Conservation (phyloP, 1,284 basidiomycete genomes). For the Pseudozyma pruni region DNA sequence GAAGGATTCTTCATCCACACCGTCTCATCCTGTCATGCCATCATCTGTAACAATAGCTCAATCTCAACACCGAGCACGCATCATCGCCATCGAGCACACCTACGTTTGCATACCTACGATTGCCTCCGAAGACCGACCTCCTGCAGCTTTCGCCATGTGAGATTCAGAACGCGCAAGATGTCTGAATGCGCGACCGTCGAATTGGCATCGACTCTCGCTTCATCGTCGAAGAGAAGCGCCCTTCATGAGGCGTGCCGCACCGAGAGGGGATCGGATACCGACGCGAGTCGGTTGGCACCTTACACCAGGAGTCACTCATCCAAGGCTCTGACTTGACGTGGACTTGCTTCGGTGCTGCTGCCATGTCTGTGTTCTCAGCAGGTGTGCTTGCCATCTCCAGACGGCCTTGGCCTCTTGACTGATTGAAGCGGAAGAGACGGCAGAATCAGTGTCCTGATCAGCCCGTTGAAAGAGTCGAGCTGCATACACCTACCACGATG, state of each 20-base stretch:
- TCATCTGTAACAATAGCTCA: conserved; percentile 32
- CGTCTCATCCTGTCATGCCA: not conserved
- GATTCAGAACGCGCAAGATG: conserved; percentile 5
- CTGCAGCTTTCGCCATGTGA: no score
- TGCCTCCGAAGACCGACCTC: no score
- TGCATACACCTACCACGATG: not conserved
- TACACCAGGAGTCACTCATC: conserved; percentile 1
- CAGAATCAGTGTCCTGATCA: not conserved
- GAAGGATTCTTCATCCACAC: not conserved
- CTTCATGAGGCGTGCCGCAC: conserved; percentile 7
- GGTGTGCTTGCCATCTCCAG: no score
- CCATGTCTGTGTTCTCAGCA: not conserved
- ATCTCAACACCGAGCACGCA: not conserved
- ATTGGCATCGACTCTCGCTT: not conserved
- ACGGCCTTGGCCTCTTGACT: not conserved
- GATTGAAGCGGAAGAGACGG: not conserved
- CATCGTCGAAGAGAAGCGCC: not conserved
- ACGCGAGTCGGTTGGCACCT: not conserved
- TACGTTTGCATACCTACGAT: no score
- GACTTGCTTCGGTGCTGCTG: not conserved
- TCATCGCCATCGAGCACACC: no score
- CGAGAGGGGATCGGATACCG: conserved; percentile 8
- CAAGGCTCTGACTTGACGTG: not conserved
- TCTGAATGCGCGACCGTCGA: conserved; percentile 20
- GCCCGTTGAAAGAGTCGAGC: not conserved